Base-by-base conservation (phyloP, 805 yeast genomes). In the Komagataella mondaviorum region DNA sequence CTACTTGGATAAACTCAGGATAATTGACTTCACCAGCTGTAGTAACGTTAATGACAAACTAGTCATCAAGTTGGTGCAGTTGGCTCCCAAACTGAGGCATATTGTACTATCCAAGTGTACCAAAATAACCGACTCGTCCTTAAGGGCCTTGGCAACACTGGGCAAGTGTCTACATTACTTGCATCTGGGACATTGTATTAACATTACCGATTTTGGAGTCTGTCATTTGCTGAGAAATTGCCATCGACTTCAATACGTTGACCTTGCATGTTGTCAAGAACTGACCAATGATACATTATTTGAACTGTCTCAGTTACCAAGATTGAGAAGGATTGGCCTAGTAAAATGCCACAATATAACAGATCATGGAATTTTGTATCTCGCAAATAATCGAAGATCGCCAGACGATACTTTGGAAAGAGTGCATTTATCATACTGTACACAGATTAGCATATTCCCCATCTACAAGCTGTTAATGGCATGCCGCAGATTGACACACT, bases 131-230 rank as follows among this genome's bases (percentile, higher is more conserved):
- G 97, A 91, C 69, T 75, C 81, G 1, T 81, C 95, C 2, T 69
- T 91, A 46, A 71, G 80, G 50, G 79, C 87, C 16, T 71, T 93
- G 55, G 76, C 95, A 6, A 74, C 73, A 30, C 71, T 93, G 53
- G 95, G 91, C 3, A 78, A 85, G 60, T 82, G 83, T 57, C 71
- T 91, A 57, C 96, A 89, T 61, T 88, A 89, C 59, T 75, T 93
- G 49, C 98, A 93, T 68, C 75, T 91, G 54, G 98, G 98, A 16
- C 98, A 91, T 69, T 93, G 99, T 70, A 77, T 81, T 48, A 80
- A 85, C 60, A 85, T 91, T 52, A 91, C 97, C 1, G 98, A 91
- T 68, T 77, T 73, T 55, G 97, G 97, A 18, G 93, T 93, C 16
- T 76, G 79, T 24, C 73, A 77, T 8, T 71, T 91, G 54, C 86